Evolutionary conservation across 139 green algal genomes (phyloP).

Genomic region (Prasinococcaceae sp.): DNA sequence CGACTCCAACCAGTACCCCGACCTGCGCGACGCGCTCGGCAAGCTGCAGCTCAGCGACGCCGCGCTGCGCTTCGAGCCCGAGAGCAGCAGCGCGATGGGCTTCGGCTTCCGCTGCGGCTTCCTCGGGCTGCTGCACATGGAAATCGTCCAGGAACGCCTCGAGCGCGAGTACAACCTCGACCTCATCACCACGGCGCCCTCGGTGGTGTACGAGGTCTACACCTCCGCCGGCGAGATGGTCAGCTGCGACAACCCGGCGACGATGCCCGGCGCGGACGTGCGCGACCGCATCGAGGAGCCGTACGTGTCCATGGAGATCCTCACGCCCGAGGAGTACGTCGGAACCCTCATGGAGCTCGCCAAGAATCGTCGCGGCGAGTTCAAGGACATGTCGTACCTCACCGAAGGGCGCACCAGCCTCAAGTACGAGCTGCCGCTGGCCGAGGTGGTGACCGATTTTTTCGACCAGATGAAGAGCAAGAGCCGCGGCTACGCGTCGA

Average conservation of each 20-base stretch:
- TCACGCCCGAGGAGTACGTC: conserved; percentile 77
- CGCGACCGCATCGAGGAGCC: conserved; percentile 72
- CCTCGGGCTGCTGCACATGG: conserved; percentile 96
- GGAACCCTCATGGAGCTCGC: conserved; percentile 89
- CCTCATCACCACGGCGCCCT: conserved; percentile 90
- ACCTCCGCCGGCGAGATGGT: conserved; percentile 36
- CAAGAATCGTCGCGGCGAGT: conserved; percentile 56
- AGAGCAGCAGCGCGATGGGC: conserved; percentile 81
- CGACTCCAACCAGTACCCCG: conserved; percentile 44
- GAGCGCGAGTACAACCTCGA: conserved; percentile 94
- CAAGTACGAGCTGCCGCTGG: conserved; percentile 86
- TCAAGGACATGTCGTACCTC: conserved; percentile 89
- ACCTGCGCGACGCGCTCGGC: conserved; percentile 82
- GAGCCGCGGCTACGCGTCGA: conserved; percentile 83
- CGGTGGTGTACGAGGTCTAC: conserved; percentile 70
- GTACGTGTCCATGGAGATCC: conserved; percentile 70
- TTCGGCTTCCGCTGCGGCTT: conserved; percentile 98
- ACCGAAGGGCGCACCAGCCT: conserved; percentile 69
- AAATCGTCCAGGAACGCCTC: conserved; percentile 92
- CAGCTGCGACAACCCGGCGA: conserved; percentile 47
- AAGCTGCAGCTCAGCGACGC: conserved; percentile 98
- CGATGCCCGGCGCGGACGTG: conserved; percentile 54
- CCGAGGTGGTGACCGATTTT: conserved; percentile 94
- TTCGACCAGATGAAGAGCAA: conserved; percentile 91
- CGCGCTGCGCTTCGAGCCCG: conserved; percentile 72